phyloP scores from a whole-genome alignment of 495 filamentous ascomycete species.

The Xylaria nigripes region DNA sequence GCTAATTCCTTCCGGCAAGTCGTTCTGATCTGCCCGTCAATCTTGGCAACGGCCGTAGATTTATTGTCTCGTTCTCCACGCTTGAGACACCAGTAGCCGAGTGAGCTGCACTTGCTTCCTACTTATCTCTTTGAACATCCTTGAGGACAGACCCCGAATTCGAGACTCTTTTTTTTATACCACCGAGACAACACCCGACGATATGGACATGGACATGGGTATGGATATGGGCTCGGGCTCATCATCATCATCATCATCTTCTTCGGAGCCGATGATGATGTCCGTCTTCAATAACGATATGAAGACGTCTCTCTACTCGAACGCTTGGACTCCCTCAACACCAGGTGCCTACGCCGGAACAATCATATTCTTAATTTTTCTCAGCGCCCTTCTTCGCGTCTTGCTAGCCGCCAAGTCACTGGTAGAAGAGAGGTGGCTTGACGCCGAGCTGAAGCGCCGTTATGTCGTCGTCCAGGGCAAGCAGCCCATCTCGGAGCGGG shows the following conservation, averaged over 20 bases:
- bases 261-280: slow-evolving; percentile 32
- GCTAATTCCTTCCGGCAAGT: too few relatives aligned
- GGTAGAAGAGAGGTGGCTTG: slow-evolving; percentile 47
- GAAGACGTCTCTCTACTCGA: slow-evolving; percentile 64
- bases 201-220: background rate
- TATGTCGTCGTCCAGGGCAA: slow-evolving; percentile 68
- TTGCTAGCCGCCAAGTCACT: slow-evolving; percentile 57
- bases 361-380: slow-evolving; percentile 76
- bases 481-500: slow-evolving; percentile 45
- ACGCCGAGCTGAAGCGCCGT: slow-evolving; percentile 57
- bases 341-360: slow-evolving; percentile 69
- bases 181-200: too few relatives aligned
- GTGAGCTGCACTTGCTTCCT: too few relatives aligned
- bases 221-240: slow-evolving; percentile 13
- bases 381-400: slow-evolving; percentile 58
- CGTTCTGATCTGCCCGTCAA: too few relatives aligned
- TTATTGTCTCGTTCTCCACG: too few relatives aligned
- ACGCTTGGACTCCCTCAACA: slow-evolving; percentile 60
- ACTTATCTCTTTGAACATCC: too few relatives aligned
- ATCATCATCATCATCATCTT: slow-evolving; percentile 23
- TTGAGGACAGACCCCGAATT: too few relatives aligned
- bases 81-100: too few relatives aligned
- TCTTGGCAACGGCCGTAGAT: too few relatives aligned
- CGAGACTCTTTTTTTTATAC: too few relatives aligned
- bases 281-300: slow-evolving; percentile 57